Evolutionary conservation across 2,329 filamentous ascomycete species (phyloP).

Genomic region (Colletotrichum endophyticum): DNA sequence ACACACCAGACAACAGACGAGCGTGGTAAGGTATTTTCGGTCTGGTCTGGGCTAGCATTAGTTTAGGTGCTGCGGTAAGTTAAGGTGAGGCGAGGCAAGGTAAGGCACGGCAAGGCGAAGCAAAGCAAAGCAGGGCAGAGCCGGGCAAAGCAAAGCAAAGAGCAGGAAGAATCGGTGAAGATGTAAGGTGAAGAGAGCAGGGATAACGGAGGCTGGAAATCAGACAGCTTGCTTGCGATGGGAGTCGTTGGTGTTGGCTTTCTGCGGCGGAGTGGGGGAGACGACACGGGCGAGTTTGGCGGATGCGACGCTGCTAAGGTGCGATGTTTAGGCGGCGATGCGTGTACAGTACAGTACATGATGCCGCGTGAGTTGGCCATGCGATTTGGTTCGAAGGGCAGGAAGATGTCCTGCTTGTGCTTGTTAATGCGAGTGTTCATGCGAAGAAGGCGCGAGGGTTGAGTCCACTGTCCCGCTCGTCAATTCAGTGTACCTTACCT

Average conservation of each 20-base stretch:
- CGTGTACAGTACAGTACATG: neutral
- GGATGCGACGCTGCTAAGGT: neutral
- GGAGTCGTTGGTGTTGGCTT: neutral
- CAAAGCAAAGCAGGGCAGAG: neutral
- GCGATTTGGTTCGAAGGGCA: neutral
- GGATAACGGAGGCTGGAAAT: slow-evolving; percentile 2
- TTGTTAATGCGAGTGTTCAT: neutral
- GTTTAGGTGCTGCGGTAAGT: neutral
- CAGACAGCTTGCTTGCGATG: neutral
- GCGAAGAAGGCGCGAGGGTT: neutral
- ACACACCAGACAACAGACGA: slow-evolving; percentile 7
- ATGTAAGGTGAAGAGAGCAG: neutral
- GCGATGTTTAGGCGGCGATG: slow-evolving; percentile 5
- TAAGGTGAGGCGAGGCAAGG: neutral
- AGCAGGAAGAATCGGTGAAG: slow-evolving; percentile 5
- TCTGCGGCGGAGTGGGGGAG: slow-evolving; percentile 8
- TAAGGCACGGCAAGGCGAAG: neutral
- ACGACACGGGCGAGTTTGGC: neutral
- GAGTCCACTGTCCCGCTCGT: neutral
- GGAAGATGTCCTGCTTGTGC: neutral
- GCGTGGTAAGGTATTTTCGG: neutral
- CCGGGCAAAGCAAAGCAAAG: neutral
- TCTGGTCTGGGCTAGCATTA: neutral
- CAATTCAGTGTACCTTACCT: neutral
- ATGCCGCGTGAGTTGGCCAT: neutral